phyloP scores from a whole-genome alignment of 257 asterid genomes.

The Gynochthodes officinalis region DNA sequence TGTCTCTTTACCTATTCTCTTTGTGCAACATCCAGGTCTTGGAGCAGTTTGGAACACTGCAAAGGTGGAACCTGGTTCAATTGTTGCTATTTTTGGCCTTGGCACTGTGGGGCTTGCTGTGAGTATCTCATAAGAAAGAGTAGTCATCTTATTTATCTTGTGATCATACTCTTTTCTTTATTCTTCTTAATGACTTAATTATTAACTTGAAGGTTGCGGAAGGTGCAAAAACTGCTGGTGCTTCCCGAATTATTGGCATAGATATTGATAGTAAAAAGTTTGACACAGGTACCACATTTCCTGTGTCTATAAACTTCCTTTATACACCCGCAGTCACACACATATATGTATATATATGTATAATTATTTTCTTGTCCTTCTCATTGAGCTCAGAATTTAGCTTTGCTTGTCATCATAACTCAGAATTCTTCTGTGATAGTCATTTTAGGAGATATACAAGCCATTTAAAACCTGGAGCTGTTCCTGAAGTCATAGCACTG shows the following conservation, averaged over 20 bases:
- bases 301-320: neutral
- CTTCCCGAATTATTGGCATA: slow-evolving; percentile 90
- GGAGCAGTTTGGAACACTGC: slow-evolving; percentile 99
- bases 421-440: neutral
- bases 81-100: slow-evolving; percentile 91
- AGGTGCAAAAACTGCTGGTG: slow-evolving; percentile 99
- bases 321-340: too few species aligned
- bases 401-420: neutral
- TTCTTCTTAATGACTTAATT: neutral
- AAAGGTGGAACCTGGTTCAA: slow-evolving; percentile 91
- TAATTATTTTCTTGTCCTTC: neutral
- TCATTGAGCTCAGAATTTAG: neutral
- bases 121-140: slow-evolving; percentile 28
- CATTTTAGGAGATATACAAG: neutral
- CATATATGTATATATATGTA: too few species aligned
- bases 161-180: neutral
- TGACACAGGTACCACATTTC: slow-evolving; percentile 50
- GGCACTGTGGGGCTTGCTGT: slow-evolving; percentile 99
- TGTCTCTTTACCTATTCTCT: slow-evolving; percentile 3
- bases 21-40: slow-evolving; percentile 57
- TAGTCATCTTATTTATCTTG: neutral
- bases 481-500: neutral
- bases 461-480: neutral
- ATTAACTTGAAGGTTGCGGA: slow-evolving; percentile 72
- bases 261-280: slow-evolving; percentile 87